Evolutionary conservation across 371 early-diverging fungal genomes (phyloP).

Genomic region (Thermomucor indicae-seudaticae): DNA sequence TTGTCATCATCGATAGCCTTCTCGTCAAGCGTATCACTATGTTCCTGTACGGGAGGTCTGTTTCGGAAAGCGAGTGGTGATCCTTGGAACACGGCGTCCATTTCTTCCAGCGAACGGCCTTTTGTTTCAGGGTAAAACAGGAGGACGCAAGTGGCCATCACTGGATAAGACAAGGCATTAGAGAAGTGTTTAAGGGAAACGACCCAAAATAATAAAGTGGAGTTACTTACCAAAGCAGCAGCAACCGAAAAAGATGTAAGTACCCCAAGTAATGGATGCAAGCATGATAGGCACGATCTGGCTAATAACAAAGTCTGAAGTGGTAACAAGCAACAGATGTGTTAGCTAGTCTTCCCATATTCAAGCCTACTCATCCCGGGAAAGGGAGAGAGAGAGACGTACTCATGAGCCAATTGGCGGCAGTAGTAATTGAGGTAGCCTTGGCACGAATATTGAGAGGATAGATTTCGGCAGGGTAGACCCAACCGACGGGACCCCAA

Average conservation of each 20-base stretch:
- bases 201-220: too few species aligned
- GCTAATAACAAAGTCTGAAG: constrained; percentile 43
- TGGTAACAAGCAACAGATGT: too few species aligned
- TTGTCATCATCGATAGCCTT: too few species aligned
- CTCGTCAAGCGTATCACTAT: too few species aligned
- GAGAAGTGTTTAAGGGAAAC: too few species aligned
- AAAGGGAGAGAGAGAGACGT: too few species aligned
- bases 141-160: constrained; percentile 32
- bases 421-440: constrained; percentile 50
- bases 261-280: constrained; percentile 41
- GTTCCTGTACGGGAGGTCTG: too few species aligned
- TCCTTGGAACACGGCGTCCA: constrained; percentile 52
- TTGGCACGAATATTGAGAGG: constrained; percentile 47
- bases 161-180: too few species aligned
- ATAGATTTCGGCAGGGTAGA: constrained; percentile 67
- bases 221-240: too few species aligned
- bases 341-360: too few species aligned
- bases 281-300: constrained; percentile 45
- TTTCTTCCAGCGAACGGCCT: constrained; percentile 56
- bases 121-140: constrained; percentile 57
- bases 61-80: constrained; percentile 6
- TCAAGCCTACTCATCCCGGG: too few species aligned
- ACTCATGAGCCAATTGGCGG: constrained; percentile 65
- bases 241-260: constrained; percentile 59
- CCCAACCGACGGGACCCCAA: constrained; percentile 53